Evolutionary conservation across 768 basidiomycete genomes (phyloP).

Genomic region (Ramaria rubella): DNA sequence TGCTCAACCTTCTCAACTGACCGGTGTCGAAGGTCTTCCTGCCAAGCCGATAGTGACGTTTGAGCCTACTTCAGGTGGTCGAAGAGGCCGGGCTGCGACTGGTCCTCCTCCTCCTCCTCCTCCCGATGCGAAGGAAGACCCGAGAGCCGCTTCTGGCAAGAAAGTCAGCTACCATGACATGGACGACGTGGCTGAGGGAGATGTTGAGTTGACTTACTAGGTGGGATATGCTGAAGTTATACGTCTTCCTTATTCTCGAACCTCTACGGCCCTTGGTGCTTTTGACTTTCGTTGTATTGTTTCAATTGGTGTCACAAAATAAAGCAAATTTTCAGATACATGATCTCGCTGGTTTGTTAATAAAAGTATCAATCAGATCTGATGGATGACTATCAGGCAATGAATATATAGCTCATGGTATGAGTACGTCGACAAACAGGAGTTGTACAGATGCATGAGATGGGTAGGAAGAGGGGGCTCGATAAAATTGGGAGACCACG

Average conservation of each 20-base stretch:
- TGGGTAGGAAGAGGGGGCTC: too few relatives aligned
- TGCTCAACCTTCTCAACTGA: constrained; percentile 46
- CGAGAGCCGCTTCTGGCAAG: constrained; percentile 80
- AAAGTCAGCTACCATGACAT: constrained; percentile 94
- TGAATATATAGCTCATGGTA: too few relatives aligned
- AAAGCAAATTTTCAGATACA: not conserved
- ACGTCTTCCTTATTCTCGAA: not conserved
- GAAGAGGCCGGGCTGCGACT: constrained; percentile 33
- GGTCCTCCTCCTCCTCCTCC: constrained; percentile 70
- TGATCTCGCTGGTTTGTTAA: not conserved
- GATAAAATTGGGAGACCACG: too few relatives aligned
- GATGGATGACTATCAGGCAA: too few relatives aligned
- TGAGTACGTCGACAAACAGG: too few relatives aligned
- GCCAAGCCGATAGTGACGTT: constrained; percentile 57
- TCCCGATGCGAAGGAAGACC: constrained; percentile 87
- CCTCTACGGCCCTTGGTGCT: not conserved
- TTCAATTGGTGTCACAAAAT: not conserved
- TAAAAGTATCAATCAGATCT: not conserved
- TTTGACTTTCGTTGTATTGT: not conserved
- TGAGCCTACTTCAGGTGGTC: constrained; percentile 42
- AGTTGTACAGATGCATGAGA: too few relatives aligned
- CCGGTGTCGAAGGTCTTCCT: constrained; percentile 68
- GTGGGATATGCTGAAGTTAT: not conserved
- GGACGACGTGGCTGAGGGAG: constrained; percentile 85
- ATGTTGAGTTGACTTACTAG: constrained; percentile 33